Evolutionary conservation across 2,329 filamentous ascomycete species (phyloP).

Genomic region (Aspergillus sp.): DNA sequence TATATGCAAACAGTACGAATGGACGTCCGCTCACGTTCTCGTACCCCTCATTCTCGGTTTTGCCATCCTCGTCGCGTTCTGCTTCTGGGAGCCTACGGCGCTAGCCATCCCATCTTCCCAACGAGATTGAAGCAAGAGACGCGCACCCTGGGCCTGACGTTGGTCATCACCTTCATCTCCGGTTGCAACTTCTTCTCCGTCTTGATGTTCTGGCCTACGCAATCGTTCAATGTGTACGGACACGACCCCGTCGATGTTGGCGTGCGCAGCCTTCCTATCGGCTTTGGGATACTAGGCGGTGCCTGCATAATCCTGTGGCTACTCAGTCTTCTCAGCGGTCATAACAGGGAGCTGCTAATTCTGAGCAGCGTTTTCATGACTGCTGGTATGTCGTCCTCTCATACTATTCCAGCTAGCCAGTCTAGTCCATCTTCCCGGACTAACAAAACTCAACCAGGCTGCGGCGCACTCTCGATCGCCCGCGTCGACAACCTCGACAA

Average conservation of each 20-base stretch:
- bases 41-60: slow-evolving; percentile 38
- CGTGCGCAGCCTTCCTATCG: slow-evolving; percentile 56
- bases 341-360: slow-evolving; percentile 53
- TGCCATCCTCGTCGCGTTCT: slow-evolving; percentile 34
- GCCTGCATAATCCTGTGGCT: slow-evolving; percentile 51
- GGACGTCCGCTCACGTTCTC: slow-evolving; percentile 38
- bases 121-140: slow-evolving; percentile 38
- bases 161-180: slow-evolving; percentile 51
- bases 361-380: slow-evolving; percentile 56
- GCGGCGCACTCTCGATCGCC: slow-evolving; percentile 45
- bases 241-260: slow-evolving; percentile 56
- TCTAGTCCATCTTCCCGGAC: no score
- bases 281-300: slow-evolving; percentile 53
- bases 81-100: slow-evolving; percentile 38
- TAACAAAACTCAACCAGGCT: slow-evolving; percentile 28
- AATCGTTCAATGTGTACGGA: slow-evolving; percentile 57
- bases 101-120: slow-evolving; percentile 39
- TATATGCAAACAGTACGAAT: slow-evolving; percentile 27
- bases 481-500: slow-evolving; percentile 44
- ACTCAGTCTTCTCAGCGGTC: slow-evolving; percentile 48
- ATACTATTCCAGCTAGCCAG: not conserved
- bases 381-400: slow-evolving; percentile 35
- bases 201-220: slow-evolving; percentile 53
- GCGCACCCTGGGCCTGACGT: slow-evolving; percentile 43
- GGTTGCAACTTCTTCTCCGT: slow-evolving; percentile 51